Evolutionary conservation across 2,329 filamentous ascomycete genomes (phyloP).

Genomic region (Aureobasidium mangrovei): DNA sequence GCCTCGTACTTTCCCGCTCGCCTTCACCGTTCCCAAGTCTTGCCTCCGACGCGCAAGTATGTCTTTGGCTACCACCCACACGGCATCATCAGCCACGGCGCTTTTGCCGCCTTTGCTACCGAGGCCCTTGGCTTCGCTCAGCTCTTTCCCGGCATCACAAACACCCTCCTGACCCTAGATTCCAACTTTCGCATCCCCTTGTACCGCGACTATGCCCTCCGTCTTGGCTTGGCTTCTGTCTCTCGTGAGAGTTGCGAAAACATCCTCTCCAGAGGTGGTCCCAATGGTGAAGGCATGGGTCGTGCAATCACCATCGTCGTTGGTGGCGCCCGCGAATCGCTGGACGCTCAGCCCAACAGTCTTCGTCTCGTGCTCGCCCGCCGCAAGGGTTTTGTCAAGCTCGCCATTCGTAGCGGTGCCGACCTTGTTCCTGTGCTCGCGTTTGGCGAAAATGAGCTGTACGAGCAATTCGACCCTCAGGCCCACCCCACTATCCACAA

Average conservation of each 20-base stretch:
- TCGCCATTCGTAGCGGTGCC: slow-evolving; percentile 84
- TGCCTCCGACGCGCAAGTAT: slow-evolving; percentile 79
- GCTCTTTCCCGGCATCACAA: slow-evolving; percentile 90
- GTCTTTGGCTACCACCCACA: slow-evolving; percentile 97
- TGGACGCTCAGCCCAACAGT: slow-evolving; percentile 73
- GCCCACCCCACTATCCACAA: slow-evolving; percentile 72
- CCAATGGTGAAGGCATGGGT: slow-evolving; percentile 74
- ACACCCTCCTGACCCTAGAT: slow-evolving; percentile 87
- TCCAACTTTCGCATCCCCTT: slow-evolving; percentile 90
- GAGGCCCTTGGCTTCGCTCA: slow-evolving; percentile 80
- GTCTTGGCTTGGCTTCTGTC: slow-evolving; percentile 79
- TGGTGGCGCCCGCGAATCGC: slow-evolving; percentile 82
- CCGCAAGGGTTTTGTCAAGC: slow-evolving; percentile 87
- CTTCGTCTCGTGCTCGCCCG: slow-evolving; percentile 71
- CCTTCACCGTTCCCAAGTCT: slow-evolving; percentile 72
- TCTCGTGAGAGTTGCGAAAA: slow-evolving; percentile 90
- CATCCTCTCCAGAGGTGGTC: slow-evolving; percentile 68
- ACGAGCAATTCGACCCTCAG: slow-evolving; percentile 75
- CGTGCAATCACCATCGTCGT: slow-evolving; percentile 95
- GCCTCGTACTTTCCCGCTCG: slow-evolving; percentile 89
- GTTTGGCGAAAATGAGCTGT: slow-evolving; percentile 94
- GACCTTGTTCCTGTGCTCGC: slow-evolving; percentile 86
- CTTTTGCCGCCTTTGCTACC: slow-evolving; percentile 82
- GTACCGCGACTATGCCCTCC: slow-evolving; percentile 88
- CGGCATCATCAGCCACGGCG: slow-evolving; percentile 95